Conservation (phyloP, 2,329 filamentous ascomycete genomes). For the Cryphonectria nitschkei region DNA sequence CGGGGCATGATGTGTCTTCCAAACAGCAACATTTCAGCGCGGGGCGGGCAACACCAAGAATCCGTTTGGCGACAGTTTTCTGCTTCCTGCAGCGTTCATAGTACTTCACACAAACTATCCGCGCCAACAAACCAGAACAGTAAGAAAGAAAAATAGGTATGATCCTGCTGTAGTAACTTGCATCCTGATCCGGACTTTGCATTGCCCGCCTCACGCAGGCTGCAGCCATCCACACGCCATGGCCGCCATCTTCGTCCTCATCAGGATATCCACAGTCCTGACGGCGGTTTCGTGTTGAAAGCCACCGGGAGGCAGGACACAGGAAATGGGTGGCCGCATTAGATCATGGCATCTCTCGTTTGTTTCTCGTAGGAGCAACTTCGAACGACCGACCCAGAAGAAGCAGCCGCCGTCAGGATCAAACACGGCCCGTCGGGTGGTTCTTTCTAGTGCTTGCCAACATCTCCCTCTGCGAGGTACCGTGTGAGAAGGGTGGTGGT, state of each 20-base stretch:
- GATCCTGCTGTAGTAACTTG: not conserved
- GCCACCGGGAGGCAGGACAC: constrained; percentile 22
- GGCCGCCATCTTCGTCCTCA: constrained; percentile 15
- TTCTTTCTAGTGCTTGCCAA: not conserved
- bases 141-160: not conserved
- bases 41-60: not conserved
- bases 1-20: not conserved
- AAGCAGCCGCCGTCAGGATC: not conserved
- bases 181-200: not conserved
- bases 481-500: not conserved
- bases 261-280: constrained; percentile 6
- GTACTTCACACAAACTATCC: not conserved
- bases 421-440: not conserved
- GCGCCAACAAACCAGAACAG: not conserved
- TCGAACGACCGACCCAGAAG: too few species aligned
- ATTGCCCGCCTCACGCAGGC: not conserved
- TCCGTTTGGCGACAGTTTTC: not conserved
- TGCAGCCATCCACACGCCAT: constrained; percentile 26
- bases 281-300: constrained; percentile 7
- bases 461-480: not conserved
- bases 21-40: not conserved
- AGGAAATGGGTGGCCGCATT: constrained; percentile 20
- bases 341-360: constrained; percentile 9
- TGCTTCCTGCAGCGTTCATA: not conserved
- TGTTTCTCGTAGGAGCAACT: not conserved